phyloP scores from a whole-genome alignment of 257 asterid species.

The Primulina eburnea region DNA sequence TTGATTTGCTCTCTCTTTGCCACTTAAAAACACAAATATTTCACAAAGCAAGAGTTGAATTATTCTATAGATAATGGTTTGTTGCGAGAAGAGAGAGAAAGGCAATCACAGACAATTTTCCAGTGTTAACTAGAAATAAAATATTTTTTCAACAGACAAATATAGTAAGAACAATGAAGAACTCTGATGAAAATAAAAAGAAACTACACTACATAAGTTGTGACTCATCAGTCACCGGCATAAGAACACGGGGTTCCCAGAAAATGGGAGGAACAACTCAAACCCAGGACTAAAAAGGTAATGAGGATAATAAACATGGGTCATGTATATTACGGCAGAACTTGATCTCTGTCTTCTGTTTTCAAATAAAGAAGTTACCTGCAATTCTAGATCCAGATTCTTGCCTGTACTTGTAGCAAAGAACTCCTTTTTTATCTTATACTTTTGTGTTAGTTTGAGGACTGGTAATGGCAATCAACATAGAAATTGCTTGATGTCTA shows the following conservation, averaged over 20 bases:
- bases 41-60: background rate
- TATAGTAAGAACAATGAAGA: constrained; percentile 2
- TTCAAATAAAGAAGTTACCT: background rate
- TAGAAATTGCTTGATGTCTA: constrained; percentile 9
- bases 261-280: background rate
- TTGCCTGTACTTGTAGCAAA: background rate
- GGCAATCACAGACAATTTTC: background rate
- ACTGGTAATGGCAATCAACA: background rate
- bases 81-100: background rate
- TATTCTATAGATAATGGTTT: background rate
- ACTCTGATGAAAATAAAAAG: constrained; percentile 2
- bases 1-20: background rate
- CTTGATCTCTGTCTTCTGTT: too few species aligned
- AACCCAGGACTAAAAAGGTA: background rate
- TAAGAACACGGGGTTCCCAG: constrained; percentile 3
- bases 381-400: background rate
- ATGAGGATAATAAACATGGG: constrained; percentile 12
- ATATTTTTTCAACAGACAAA: constrained; percentile 6
- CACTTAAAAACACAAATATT: background rate
- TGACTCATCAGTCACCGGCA: background rate
- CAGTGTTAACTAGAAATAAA: constrained; percentile 11
- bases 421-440: background rate
- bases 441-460: background rate
- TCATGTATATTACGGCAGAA: background rate
- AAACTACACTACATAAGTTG: constrained; percentile 16